These are phyloP conservation scores for Zelopaecilomyces penicillatus DNA, from an alignment of 2,329 filamentous ascomycete genomes.

Conservation along the genomic window DNA sequence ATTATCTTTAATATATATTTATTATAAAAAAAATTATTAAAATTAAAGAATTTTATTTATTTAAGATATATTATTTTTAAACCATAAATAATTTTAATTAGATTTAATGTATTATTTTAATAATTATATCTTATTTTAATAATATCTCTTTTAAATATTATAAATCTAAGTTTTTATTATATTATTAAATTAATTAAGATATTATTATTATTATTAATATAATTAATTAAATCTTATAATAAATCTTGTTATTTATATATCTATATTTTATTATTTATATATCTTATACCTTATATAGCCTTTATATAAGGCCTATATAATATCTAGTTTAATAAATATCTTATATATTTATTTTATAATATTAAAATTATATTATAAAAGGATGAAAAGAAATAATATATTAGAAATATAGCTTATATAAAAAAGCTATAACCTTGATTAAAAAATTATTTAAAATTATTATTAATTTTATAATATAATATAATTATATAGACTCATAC, in stretches of 20 bases:
- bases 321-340: not conserved
- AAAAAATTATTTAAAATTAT: not conserved
- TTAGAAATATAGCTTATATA: no score
- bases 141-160: not conserved
- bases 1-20: not conserved
- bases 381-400: no score
- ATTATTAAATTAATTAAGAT: not conserved
- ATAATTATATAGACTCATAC: not conserved
- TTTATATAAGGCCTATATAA: not conserved
- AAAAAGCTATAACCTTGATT: not conserved
- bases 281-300: not conserved
- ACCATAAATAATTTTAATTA: not conserved
- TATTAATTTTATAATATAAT: not conserved
- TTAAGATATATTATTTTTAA: not conserved
- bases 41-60: not conserved
- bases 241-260: not conserved
- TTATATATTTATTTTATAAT: not conserved
- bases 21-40: not conserved
- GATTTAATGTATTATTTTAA: not conserved
- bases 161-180: not conserved
- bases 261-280: not conserved
- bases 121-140: not conserved
- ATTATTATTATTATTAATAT: not conserved
- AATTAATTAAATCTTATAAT: not conserved
- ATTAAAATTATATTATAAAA: no score